Base-by-base conservation (phyloP, 805 yeast genomes). In the Ogataea polymorpha region DNA sequence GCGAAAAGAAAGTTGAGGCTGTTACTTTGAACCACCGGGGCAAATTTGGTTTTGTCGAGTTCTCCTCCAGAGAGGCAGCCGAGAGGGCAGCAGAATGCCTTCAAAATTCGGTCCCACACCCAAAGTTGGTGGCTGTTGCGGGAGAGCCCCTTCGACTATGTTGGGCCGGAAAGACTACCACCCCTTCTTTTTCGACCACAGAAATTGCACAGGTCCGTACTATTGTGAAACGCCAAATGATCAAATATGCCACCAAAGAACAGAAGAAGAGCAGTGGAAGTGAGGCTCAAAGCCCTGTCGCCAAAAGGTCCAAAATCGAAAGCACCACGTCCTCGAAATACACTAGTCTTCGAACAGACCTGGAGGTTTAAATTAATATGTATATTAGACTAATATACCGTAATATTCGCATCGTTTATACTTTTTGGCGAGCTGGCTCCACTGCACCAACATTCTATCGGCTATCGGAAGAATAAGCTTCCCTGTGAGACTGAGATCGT, bases 391-490 rank as follows among this genome's bases (percentile, higher is more conserved):
- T 34, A 91, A 66, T 7, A 88, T 72, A 0, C 97, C 97, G 54
- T 77, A 71, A 58, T 77, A 88, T 54, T 86, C 95, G 1, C 87
- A 77, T 41, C 86, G 62, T 6, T 62, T 67, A 53, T 79, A 80
- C 39, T 60, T 55, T 15, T 55, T 46, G 6, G 72, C 69, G 41
- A 93, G 66, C 20, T 70, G 68, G 20, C 76, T 77, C 99, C 99
- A 93, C 60, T 93, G 99, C 7, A 93, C 98, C 1, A 93, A 55
- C 45, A 93, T 85, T 16, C 90, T 68, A 58, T 88, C 85, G 4
- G 81, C 70, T 4, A 93, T 66, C 3, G 88, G 88, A 46, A 84
- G 68, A 11, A 91, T 57, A 14, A 93, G 59, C 35, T 63, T 57
- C 0, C 98, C 99, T 13, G 90, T 80, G 23, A 89, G 63, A 55